Evolutionary conservation across 768 basidiomycete species (phyloP).

Genomic region (Termitomyces sp.): DNA sequence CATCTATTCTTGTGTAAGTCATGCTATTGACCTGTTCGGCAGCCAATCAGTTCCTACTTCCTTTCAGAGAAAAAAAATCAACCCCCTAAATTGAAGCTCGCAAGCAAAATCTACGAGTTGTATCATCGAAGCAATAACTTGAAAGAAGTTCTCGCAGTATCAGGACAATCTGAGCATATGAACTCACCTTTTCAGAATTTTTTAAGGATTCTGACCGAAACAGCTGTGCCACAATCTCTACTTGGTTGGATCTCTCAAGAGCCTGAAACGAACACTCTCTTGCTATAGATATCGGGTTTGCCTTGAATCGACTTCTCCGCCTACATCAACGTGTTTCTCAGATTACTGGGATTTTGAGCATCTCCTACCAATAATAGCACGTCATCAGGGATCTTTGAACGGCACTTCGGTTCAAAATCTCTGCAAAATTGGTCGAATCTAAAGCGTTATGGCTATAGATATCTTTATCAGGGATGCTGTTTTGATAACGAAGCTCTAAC

Average conservation of each 20-base stretch:
- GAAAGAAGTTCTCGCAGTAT: neutral
- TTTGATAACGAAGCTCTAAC: neutral
- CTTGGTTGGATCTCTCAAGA: neutral
- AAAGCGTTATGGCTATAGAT: neutral
- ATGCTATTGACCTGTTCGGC: neutral
- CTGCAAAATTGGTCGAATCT: neutral
- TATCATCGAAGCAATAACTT: neutral
- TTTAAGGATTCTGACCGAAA: neutral
- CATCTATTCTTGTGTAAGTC: neutral
- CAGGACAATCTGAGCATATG: neutral
- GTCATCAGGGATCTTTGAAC: neutral
- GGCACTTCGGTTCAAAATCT: neutral
- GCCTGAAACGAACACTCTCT: neutral
- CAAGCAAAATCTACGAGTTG: neutral
- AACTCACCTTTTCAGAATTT: neutral
- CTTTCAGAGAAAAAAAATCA: neutral
- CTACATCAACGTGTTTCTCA: too few species aligned
- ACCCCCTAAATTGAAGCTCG: neutral
- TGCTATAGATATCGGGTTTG: neutral
- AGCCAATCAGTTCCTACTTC: too few species aligned
- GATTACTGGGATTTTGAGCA: neutral
- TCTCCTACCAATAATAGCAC: neutral
- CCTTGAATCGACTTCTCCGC: neutral
- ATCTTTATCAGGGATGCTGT: neutral
- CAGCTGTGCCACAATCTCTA: neutral